Percentiles rank a stretch among this genome's conserved stretches.
phyloP scores from a whole-genome alignment of 2,329 filamentous ascomycete genomes.

The Colletotrichum costaricense region DNA sequence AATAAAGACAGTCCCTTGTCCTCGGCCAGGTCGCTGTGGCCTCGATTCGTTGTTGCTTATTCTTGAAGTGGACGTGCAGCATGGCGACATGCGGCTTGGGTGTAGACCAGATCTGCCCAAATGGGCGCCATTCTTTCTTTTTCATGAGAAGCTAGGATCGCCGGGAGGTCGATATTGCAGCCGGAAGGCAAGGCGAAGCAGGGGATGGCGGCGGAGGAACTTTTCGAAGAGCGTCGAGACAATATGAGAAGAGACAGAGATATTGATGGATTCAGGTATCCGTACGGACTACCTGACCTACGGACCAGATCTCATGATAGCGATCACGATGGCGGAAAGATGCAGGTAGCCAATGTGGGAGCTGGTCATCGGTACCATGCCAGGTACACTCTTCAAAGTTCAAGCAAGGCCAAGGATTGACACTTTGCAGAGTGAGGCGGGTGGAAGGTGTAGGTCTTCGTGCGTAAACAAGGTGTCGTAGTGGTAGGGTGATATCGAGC shows the following conservation, averaged over 20 bases:
- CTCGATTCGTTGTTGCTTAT: constrained; percentile 28
- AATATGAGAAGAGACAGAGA: constrained; percentile 30
- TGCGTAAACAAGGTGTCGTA: neutral
- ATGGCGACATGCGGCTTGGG: constrained; percentile 18
- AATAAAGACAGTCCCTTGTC: constrained; percentile 27
- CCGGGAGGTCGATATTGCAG: constrained; percentile 34
- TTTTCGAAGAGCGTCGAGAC: constrained; percentile 1
- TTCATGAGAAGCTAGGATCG: constrained; percentile 19
- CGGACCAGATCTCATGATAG: neutral
- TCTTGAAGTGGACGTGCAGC: constrained; percentile 20
- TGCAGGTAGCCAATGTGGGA: neutral
- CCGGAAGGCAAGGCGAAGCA: constrained; percentile 33
- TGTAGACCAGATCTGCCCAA: constrained; percentile 26
- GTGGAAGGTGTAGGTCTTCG: neutral
- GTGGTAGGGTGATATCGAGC: neutral
- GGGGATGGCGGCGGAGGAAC: constrained; percentile 19
- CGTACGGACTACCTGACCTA: neutral
- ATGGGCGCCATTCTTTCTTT: constrained; percentile 26
- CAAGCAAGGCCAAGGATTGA: neutral
- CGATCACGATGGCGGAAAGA: neutral
- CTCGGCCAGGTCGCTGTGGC: constrained; percentile 7
- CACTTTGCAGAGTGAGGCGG: neutral
- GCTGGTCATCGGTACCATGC: neutral
- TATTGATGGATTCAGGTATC: constrained; percentile 4
- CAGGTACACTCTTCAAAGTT: neutral